Conservation (phyloP, 1,284 basidiomycete species). For the Puccinia horiana region DNA sequence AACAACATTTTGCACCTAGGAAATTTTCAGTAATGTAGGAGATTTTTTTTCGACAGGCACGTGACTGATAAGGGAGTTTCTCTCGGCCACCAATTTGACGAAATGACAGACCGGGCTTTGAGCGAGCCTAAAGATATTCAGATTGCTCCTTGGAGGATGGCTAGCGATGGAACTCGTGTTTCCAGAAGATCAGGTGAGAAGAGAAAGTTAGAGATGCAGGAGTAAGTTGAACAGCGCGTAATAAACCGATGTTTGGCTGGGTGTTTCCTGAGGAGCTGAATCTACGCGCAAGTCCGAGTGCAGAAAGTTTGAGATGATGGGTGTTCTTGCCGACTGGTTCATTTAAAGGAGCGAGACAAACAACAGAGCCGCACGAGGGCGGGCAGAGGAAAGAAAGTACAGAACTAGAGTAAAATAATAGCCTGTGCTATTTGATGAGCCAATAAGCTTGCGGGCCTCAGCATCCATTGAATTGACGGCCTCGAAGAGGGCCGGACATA, state of each 20-base stretch:
- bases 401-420: background rate
- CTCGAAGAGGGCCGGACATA: background rate
- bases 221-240: background rate
- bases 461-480: background rate
- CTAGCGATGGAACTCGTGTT: background rate
- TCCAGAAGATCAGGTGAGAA: conserved; percentile 10
- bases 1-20: background rate
- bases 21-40: background rate
- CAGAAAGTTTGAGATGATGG: background rate
- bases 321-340: background rate
- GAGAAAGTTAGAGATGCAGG: conserved; percentile 1
- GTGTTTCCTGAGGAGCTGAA: background rate
- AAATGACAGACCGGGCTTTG: background rate
- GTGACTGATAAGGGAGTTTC: background rate
- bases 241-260: background rate
- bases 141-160: background rate
- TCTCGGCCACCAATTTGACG: background rate
- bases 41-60: background rate
- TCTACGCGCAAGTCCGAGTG: background rate
- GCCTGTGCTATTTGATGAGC: conserved; percentile 20
- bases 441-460: conserved; percentile 15
- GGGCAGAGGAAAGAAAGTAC: background rate
- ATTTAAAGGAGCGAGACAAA: conserved; percentile 23
- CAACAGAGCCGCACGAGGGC: background rate
- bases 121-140: background rate